Conservation (phyloP, 768 basidiomycete species). For the Termitomyces sp. region DNA sequence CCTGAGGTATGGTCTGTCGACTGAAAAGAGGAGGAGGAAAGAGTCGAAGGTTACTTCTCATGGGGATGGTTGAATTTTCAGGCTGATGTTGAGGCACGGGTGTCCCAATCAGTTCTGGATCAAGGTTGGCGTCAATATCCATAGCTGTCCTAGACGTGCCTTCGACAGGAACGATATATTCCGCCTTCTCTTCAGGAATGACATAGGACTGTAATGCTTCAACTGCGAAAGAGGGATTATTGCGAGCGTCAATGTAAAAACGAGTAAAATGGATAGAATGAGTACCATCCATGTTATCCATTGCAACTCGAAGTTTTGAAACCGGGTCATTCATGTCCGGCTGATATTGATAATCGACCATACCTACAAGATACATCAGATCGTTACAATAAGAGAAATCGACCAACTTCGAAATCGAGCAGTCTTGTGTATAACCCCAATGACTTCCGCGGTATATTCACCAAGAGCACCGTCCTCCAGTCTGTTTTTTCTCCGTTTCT, state of each 20-base stretch:
- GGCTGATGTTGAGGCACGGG: slow-evolving; percentile 8
- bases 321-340: slow-evolving; percentile 70
- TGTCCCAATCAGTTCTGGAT: slow-evolving; percentile 36
- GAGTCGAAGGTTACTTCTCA: slow-evolving; percentile 59
- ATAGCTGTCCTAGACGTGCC: slow-evolving; percentile 14
- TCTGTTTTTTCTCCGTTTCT: slow-evolving; percentile 49
- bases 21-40: slow-evolving; percentile 91
- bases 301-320: slow-evolving; percentile 59
- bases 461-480: slow-evolving; percentile 36
- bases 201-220: slow-evolving; percentile 65
- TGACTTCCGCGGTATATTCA: slow-evolving; percentile 67
- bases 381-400: background rate
- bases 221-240: slow-evolving; percentile 39
- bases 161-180: slow-evolving; percentile 38
- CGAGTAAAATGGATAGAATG: slow-evolving; percentile 10
- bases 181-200: slow-evolving; percentile 64
- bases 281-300: slow-evolving; percentile 80
- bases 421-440: slow-evolving; percentile 77
- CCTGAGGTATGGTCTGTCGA: slow-evolving; percentile 70
- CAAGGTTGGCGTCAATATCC: slow-evolving; percentile 38
- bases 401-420: slow-evolving; percentile 78
- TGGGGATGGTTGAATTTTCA: slow-evolving; percentile 6
- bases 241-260: background rate
- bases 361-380: slow-evolving; percentile 43
- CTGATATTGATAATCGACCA: slow-evolving; percentile 91